Base-by-base conservation (phyloP, 192 early-diverging fungal genomes). In the Coemansia sp. region DNA sequence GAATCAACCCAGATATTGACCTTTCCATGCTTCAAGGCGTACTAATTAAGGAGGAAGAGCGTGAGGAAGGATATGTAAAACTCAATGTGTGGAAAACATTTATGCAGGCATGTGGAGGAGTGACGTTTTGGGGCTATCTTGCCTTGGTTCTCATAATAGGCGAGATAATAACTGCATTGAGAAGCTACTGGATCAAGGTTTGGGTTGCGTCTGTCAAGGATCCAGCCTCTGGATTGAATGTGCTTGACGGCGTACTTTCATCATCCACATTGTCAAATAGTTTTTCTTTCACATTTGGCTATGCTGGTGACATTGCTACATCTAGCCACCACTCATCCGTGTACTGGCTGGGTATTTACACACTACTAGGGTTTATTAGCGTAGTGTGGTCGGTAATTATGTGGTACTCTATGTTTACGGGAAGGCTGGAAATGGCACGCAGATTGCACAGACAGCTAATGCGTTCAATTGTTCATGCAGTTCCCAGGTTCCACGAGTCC, bases 401-500 rank as follows among this genome's bases (percentile, higher is more conserved):
- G n/a, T 66, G 57, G 69, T n/a, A 75, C 23, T 57, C 65, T 49
- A 65, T 71, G 41, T 48, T 47, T 11, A 38, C 15, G 3, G 77
- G 77, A 0, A 15, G 85, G 0, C 54, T 92, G 11, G 67, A 65
- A 0, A 91, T 90, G 9, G 88, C 87, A 0, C 83, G 79, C 8
- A 54, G 62, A 6, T 73, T 89, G 62, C 91, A 93, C 69, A 60
- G 68, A 56, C 65, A 71, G 8, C 72, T 92, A 32, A 67, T 92
- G 32, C 68, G 67, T 32, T 71, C 85, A 13, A 83, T 94, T n/a
- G 70, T 91, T 11, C 83, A 84, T 40, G 91, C 93, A 3, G 87
- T 88, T 67, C 84, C 95, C 21, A 85, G 90, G 21, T 97, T 96
- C 86, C 96, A 92, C 73, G 94, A 95, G 64, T 88, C 88, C 10